phyloP scores from a whole-genome alignment of 805 yeast genomes.

The Saccharomyces mikatae region DNA sequence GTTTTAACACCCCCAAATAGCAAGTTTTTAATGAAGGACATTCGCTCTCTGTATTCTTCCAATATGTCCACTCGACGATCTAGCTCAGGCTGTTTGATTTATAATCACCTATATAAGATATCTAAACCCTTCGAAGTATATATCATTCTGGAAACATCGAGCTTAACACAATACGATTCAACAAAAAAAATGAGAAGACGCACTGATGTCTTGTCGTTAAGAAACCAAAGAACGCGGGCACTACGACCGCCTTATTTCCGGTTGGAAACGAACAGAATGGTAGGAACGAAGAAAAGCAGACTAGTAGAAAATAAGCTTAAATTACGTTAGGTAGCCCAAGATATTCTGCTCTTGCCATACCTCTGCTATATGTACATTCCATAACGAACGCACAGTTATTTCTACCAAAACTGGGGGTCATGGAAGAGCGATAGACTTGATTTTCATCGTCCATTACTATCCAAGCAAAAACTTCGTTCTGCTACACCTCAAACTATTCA shows the following conservation, averaged over 20 bases:
- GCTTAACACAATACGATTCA: not conserved
- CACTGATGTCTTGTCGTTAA: not conserved
- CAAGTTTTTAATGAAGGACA: constrained; percentile 30
- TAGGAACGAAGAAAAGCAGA: not conserved
- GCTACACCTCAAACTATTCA: not conserved
- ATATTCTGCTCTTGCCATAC: too few relatives aligned
- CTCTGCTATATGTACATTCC: too few relatives aligned
- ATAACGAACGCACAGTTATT: not conserved
- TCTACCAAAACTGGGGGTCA: not conserved
- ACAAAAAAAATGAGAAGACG: not conserved
- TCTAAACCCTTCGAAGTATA: not conserved
- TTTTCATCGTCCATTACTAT: not conserved
- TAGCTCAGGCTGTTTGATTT: not conserved
- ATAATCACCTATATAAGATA: not conserved
- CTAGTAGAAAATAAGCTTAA: too few relatives aligned
- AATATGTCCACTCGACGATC: not conserved
- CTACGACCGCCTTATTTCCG: not conserved
- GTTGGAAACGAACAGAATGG: not conserved
- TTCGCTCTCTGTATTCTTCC: constrained; percentile 2
- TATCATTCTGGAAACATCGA: not conserved
- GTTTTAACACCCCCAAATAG: constrained; percentile 29
- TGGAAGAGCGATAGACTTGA: too few relatives aligned
- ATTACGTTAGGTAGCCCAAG: too few relatives aligned
- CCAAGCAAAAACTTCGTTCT: not conserved
- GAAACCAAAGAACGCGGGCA: not conserved